Conservation (phyloP, 352 stramenopile genomes). For the Phytopythium boreale region DNA sequence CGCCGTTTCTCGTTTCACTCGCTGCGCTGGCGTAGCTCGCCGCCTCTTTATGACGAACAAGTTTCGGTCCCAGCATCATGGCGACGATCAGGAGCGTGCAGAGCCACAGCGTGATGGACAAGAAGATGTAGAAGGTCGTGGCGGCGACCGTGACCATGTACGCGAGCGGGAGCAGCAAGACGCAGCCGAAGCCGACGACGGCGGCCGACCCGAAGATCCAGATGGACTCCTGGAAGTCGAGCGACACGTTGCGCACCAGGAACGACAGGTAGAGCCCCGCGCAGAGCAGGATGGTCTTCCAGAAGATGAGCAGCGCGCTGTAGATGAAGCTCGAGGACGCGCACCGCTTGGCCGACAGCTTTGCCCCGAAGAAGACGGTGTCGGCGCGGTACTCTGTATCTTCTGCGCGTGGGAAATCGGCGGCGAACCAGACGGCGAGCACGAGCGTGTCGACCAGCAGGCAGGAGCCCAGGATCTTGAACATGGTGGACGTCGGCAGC, state of each 20-base stretch:
- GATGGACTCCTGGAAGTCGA: constrained; percentile 33
- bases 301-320: constrained; percentile 34
- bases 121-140: constrained; percentile 8
- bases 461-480: constrained; percentile 16
- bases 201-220: constrained; percentile 28
- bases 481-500: constrained; percentile 13
- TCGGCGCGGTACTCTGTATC: neutral
- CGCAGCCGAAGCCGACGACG: constrained; percentile 19
- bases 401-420: constrained; percentile 17
- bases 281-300: constrained; percentile 27
- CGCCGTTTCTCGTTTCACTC: neutral
- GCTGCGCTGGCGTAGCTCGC: neutral
- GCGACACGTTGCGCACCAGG: constrained; percentile 27
- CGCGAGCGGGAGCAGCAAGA: constrained; percentile 15
- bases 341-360: constrained; percentile 6
- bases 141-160: constrained; percentile 17
- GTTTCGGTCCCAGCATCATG: constrained; percentile 5
- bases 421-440: constrained; percentile 15
- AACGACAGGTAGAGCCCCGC: constrained; percentile 23
- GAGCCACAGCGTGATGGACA: constrained; percentile 5
- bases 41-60: constrained; percentile 6
- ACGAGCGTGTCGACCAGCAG: constrained; percentile 19
- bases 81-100: constrained; percentile 5
- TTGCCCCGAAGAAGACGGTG: neutral
- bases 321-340: constrained; percentile 27